These are phyloP conservation scores for Phyllosticta ampelicida DNA, from an alignment of 2,329 filamentous ascomycete genomes.

Conservation along the genomic window DNA sequence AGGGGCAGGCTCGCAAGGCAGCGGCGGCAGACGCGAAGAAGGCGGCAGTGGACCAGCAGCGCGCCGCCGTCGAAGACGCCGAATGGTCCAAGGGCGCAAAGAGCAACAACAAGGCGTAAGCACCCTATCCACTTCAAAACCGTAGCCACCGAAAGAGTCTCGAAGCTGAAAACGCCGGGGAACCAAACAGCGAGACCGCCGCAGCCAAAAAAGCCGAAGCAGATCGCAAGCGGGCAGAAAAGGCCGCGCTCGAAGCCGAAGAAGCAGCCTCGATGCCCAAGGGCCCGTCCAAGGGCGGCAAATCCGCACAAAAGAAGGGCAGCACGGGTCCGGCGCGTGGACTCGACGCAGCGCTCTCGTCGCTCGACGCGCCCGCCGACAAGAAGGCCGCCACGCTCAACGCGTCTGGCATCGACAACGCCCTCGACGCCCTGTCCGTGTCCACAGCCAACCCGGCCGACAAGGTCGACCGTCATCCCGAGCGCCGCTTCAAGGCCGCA, in stretches of 20 bases:
- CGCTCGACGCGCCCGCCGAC: slow-evolving; percentile 23
- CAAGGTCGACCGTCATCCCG: slow-evolving; percentile 81
- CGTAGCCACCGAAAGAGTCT: background rate
- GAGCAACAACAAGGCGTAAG: slow-evolving; percentile 76
- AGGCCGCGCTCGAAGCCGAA: slow-evolving; percentile 68
- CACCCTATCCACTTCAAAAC: slow-evolving; percentile 12
- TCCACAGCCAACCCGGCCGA: slow-evolving; percentile 46
- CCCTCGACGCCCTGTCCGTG: slow-evolving; percentile 73
- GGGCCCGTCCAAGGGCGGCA: slow-evolving; percentile 56
- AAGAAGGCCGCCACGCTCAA: slow-evolving; percentile 53
- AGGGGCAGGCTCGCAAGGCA: slow-evolving; percentile 85
- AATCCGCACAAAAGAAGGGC: slow-evolving; percentile 43
- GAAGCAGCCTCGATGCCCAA: slow-evolving; percentile 65
- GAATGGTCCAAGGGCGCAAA: slow-evolving; percentile 85
- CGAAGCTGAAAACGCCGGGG: background rate
- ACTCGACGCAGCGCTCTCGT: slow-evolving; percentile 51
- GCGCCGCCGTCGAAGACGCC: slow-evolving; percentile 53
- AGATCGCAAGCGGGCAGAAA: slow-evolving; percentile 84
- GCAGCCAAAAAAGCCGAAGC: slow-evolving; percentile 73
- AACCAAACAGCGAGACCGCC: slow-evolving; percentile 62
- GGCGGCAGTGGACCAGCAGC: slow-evolving; percentile 57
- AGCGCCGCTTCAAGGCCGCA: slow-evolving; percentile 77
- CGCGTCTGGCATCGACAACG: slow-evolving; percentile 85
- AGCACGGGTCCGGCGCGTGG: slow-evolving; percentile 55
- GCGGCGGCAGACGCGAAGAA: slow-evolving; percentile 74